These are phyloP conservation scores for Candida rishiriensis DNA, from an alignment of 805 yeast genomes.

Conservation along the genomic window DNA sequence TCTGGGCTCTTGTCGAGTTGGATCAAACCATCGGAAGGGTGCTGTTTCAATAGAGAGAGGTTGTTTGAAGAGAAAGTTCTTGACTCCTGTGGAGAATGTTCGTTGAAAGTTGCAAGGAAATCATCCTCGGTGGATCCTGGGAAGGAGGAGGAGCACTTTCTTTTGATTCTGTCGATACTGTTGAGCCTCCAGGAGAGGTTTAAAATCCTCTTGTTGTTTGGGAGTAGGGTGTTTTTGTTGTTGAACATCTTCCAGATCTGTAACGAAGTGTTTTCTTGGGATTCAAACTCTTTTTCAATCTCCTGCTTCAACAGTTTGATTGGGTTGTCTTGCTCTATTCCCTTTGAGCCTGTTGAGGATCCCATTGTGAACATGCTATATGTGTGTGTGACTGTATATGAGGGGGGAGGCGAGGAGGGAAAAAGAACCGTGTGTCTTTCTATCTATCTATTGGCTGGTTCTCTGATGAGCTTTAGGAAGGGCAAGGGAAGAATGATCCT, in stretches of 20 bases:
- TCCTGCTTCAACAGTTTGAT: conserved; percentile 22
- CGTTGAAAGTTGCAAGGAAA: neutral
- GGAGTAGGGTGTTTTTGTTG: conserved; percentile 29
- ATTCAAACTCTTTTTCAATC: conserved; percentile 24
- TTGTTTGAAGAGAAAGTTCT: conserved; percentile 10
- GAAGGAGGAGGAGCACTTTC: neutral
- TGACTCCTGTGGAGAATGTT: neutral
- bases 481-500: no score
- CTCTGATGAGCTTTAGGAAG: no score
- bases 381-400: no score
- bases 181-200: conserved; percentile 34
- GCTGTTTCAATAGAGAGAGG: conserved; percentile 15
- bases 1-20: conserved; percentile 17
- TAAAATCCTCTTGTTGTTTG: conserved; percentile 31
- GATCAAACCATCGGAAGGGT: conserved; percentile 13
- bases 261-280: conserved; percentile 26
- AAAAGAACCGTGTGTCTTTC: no score
- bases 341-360: no score
- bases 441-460: no score
- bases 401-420: no score
- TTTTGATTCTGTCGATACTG: conserved; percentile 26
- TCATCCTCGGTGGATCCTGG: neutral
- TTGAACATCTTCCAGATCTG: conserved; percentile 34
- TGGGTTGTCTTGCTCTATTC: conserved; percentile 6
- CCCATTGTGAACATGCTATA: no score